Evolutionary conservation across 345 rosid genomes (phyloP), one percentile per base, ranked within the genome.

Genomic region (Tarenaya hassleriana): DNA sequence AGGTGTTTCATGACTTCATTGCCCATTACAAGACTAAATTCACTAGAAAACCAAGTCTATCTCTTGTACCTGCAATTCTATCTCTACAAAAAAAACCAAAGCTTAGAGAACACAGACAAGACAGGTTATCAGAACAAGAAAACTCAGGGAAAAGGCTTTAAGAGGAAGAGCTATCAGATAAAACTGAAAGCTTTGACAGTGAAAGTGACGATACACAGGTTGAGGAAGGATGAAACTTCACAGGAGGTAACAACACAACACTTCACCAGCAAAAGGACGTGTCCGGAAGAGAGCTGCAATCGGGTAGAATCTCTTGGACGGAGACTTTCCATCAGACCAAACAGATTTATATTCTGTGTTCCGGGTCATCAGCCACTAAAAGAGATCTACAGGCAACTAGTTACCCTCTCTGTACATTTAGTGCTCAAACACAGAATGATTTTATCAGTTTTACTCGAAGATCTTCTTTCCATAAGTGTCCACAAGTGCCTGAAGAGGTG

Each of bases 21-120:
- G 39, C 16, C 33, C 15, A 10, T 13, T 13, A 37, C 41, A 10
- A 13, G n/a, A 10, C n/a, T 14, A 9, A 33, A 51, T 17, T 27
- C 17, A 16, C 35, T 3, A 41, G 14, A 56, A 62, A 34, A n/a
- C 0, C 13, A 21, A 37, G 3, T 40, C 19, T 0, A 1, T 10
- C 32, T 9, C 3, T 32, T 58, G 63, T 42, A 45, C 7, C 15
- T 29, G 47, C 52, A 91, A 95, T 91, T 91, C 56, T 60, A n/a
- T 82, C 56, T 69, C 62, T 24, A 79, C 82, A 12, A 31, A 91
- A 87, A 80, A 91, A 91, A 65, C 66, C 68, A 52, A 91, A 91
- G 68, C 85, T 91, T 24, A 77, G 96, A 64, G 89, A 76, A 50
- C 81, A 80, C n/a, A n/a, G n/a, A 50, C 82, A 83, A 44, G 86